Conservation (phyloP, 192 early-diverging fungal genomes). For the Coemansia guatemalensis region DNA sequence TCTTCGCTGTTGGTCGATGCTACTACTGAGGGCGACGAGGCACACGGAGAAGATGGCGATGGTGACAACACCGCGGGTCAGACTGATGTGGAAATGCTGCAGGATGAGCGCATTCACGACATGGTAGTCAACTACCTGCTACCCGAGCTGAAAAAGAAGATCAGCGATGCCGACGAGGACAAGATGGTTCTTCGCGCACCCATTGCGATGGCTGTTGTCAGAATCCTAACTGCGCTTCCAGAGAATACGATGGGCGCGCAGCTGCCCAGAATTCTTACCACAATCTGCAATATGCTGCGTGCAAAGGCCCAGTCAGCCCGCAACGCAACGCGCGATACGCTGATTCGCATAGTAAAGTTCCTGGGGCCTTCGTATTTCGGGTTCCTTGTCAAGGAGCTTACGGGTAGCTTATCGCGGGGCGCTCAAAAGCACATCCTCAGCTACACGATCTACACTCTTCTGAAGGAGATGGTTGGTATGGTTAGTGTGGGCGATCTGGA, state of each 20-base stretch:
- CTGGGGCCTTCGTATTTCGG: slow-evolving; percentile 81
- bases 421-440: slow-evolving; percentile 95
- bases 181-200: slow-evolving; percentile 80
- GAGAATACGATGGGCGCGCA: slow-evolving; percentile 70
- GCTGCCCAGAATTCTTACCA: slow-evolving; percentile 84
- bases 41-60: slow-evolving; percentile 1
- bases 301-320: slow-evolving; percentile 77
- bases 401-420: slow-evolving; percentile 73
- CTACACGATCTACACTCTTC: slow-evolving; percentile 83
- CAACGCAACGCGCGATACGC: slow-evolving; percentile 80
- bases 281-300: slow-evolving; percentile 84
- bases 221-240: slow-evolving; percentile 81
- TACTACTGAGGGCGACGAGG: slow-evolving; percentile 11
- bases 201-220: slow-evolving; percentile 80
- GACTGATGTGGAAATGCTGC: not conserved
- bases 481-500: slow-evolving; percentile 73
- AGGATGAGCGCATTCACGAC: slow-evolving; percentile 64
- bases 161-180: slow-evolving; percentile 72
- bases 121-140: slow-evolving; percentile 74
- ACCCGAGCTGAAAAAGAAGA: slow-evolving; percentile 76
- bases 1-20: slow-evolving; percentile 5
- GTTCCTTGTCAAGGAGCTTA: slow-evolving; percentile 88
- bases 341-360: slow-evolving; percentile 82
- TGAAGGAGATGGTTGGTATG: slow-evolving; percentile 64
- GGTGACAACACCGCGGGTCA: not conserved